Conservation (phyloP, 768 basidiomycete genomes). For the Tulasnella calospora region DNA sequence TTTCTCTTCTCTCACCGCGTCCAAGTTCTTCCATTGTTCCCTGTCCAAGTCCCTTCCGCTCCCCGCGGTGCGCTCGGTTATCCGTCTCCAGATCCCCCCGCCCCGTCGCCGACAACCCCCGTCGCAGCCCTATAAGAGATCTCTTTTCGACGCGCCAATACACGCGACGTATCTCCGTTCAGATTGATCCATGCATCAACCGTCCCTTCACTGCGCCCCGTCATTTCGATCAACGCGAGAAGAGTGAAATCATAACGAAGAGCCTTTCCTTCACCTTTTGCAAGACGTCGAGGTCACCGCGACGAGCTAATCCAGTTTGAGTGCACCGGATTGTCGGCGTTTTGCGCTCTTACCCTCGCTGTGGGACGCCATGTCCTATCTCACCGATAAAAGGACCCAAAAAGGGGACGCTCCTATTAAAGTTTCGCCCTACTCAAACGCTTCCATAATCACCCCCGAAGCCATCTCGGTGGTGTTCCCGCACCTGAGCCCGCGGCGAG, state of each 20-base stretch:
- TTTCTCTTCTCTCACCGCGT: background rate
- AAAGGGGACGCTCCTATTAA: background rate
- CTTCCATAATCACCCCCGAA: background rate
- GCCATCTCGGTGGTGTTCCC: background rate
- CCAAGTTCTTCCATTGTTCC: background rate
- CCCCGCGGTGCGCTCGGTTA: background rate
- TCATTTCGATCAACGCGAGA: background rate
- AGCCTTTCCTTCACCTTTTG: background rate
- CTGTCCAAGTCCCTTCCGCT: background rate
- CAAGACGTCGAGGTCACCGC: background rate
- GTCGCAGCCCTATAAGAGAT: background rate
- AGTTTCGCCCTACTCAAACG: constrained; percentile 2
- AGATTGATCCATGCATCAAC: background rate
- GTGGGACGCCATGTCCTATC: background rate
- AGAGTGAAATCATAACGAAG: background rate
- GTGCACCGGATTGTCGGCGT: background rate
- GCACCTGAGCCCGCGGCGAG: background rate
- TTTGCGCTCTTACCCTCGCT: background rate
- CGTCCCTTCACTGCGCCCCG: background rate
- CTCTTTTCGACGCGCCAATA: background rate
- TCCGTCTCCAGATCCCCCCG: background rate
- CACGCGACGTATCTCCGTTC: constrained; percentile 1
- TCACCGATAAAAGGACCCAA: background rate
- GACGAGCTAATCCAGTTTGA: constrained; percentile 5
- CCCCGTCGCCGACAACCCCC: background rate